Evolutionary conservation across 352 stramenopile species (phyloP), one percentile per base, ranked within the genome.

Genomic region (Phytopythium kandeliae): DNA sequence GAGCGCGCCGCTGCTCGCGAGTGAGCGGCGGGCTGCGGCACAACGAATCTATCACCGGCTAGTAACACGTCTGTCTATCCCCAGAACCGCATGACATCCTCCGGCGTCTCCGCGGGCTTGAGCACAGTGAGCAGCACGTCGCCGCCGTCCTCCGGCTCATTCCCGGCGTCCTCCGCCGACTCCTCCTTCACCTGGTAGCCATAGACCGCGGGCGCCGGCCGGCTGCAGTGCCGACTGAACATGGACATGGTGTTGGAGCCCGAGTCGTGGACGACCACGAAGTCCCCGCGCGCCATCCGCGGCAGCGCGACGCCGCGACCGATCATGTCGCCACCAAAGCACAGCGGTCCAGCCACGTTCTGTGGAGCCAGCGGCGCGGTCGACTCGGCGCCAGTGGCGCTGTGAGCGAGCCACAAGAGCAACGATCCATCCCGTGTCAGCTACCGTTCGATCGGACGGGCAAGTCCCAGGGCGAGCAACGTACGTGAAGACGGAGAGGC

Each of bases 311-410:
- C 61, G 24, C 68, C 54, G 12, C 69, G 72, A n/a, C 72, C 86
- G 31, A 97, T 71, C 34, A 97, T 62, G 57, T 98, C 92, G 3
- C 90, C 92, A 8, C 85, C 79, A 42, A 98, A 98, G 57, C 92
- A 98, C 24, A 98, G 62, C 2, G 92, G 92, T 0, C 92, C 92
- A 16, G 86, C 92, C 44, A 98, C 79, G 48, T 96, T 91, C 38
- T 93, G 81, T 21, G 65, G 43, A 28, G 48, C 57, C 15, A 70
- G 2, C 0, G 69, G 62, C 36, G 72, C 67, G n/a, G 40, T 70
- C 6, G 79, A 90, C 44, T 62, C 51, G 37, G 67, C 35, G 11
- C 79, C 79, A 53, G 56, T 50, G 40, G 70, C 68, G 31, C 78
- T 90, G 35, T 26, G 11, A 44, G 47, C 41, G 12, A 45, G 22